phyloP scores from a whole-genome alignment of 2,329 filamentous ascomycete genomes.

The Hymenoscyphus repandus region DNA sequence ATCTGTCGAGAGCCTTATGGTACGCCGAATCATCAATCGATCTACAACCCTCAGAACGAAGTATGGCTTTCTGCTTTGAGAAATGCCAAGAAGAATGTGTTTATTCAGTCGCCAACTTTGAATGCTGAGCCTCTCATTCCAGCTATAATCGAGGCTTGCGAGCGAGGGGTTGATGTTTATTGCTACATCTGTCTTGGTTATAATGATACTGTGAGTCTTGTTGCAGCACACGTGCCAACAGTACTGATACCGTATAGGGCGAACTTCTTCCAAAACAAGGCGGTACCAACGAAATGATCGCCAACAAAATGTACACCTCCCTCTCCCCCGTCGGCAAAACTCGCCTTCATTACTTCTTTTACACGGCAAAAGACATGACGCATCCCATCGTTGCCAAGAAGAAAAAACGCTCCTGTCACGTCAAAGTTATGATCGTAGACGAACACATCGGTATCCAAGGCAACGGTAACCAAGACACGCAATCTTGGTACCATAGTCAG shows the following conservation, averaged over 20 bases:
- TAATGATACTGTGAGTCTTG: conserved; percentile 58
- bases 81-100: conserved; percentile 58
- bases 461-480: conserved; percentile 76
- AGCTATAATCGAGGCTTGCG: conserved; percentile 58
- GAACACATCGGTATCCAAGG: conserved; percentile 64
- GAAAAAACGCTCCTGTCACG: conserved; percentile 65
- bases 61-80: conserved; percentile 66
- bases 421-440: conserved; percentile 74
- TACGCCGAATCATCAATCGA: conserved; percentile 52
- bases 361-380: conserved; percentile 69
- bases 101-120: conserved; percentile 73
- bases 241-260: conserved; percentile 38
- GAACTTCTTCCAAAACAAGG: conserved; percentile 72
- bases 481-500: conserved; percentile 73
- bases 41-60: conserved; percentile 68
- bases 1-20: conserved; percentile 67
- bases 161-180: conserved; percentile 61
- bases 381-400: conserved; percentile 60
- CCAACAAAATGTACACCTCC: conserved; percentile 50
- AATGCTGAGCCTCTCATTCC: conserved; percentile 65
- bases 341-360: conserved; percentile 59
- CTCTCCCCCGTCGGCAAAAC: conserved; percentile 45
- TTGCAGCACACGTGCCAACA: neutral
- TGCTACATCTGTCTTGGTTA: conserved; percentile 74
- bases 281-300: conserved; percentile 69